Evolutionary conservation across 2,329 filamentous ascomycete genomes (phyloP).

Genomic region (Pseudohalonectria lignicola): DNA sequence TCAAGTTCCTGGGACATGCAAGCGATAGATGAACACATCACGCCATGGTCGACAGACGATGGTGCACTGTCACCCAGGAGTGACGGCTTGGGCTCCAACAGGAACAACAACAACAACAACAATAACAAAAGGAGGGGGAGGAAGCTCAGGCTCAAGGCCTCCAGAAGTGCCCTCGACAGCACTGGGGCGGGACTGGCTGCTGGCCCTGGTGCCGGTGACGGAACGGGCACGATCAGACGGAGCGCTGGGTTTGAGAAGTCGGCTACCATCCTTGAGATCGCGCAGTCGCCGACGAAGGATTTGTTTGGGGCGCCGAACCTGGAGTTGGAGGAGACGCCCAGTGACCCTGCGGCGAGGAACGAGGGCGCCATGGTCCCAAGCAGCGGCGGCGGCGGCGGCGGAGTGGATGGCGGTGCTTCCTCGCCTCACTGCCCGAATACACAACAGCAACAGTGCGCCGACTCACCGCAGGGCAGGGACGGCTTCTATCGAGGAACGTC

Average conservation of each 20-base stretch:
- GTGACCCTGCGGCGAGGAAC: no score
- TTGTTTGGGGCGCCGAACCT: background rate
- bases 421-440: no score
- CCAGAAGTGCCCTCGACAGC: background rate
- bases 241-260: background rate
- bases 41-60: background rate
- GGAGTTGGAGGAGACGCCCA: background rate
- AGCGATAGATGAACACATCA: background rate
- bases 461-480: no score
- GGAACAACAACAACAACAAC: no score
- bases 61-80: background rate
- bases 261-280: background rate
- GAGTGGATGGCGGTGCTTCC: no score
- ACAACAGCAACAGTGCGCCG: no score
- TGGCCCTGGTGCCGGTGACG: background rate
- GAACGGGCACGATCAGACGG: background rate
- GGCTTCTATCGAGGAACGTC: no score
- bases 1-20: background rate
- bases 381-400: no score
- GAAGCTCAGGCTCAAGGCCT: constrained; percentile 1
- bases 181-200: no score
- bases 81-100: no score
- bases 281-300: background rate
- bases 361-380: no score
- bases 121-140: no score